Evolutionary conservation across 2,329 filamentous ascomycete genomes (phyloP).

Genomic region (Colletotrichum siamense): DNA sequence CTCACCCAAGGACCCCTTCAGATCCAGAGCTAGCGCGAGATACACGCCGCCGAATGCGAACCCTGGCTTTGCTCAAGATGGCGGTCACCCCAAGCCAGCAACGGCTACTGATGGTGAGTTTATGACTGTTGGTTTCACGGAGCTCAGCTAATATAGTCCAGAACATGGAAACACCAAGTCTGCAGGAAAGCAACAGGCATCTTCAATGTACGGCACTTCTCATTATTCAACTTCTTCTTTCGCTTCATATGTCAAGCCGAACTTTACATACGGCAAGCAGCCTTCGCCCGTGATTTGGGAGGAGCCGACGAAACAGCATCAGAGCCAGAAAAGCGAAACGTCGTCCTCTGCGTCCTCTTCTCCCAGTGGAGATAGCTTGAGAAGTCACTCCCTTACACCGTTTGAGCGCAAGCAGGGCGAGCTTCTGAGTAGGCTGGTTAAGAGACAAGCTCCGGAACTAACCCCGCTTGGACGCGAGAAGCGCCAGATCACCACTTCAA

Average conservation of each 20-base stretch:
- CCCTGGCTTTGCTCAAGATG: not conserved
- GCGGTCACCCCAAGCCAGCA: not conserved
- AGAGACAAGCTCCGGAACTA: slow-evolving; percentile 27
- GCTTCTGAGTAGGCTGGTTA: slow-evolving; percentile 42
- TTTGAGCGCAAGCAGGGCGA: slow-evolving; percentile 46
- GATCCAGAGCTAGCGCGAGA: slow-evolving; percentile 21
- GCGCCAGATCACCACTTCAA: slow-evolving; percentile 4
- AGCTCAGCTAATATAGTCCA: not conserved
- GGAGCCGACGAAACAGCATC: not conserved
- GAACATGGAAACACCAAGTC: not conserved
- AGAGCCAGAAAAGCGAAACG: not conserved
- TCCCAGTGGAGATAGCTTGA: slow-evolving; percentile 21
- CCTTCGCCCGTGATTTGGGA: not conserved
- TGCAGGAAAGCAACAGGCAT: slow-evolving; percentile 32
- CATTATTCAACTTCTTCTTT: slow-evolving; percentile 2
- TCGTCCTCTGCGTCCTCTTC: slow-evolving; percentile 4
- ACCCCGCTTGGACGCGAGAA: slow-evolving; percentile 4
- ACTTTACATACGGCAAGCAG: not conserved
- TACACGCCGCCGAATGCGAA: slow-evolving; percentile 20
- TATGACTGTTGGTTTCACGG: not conserved
- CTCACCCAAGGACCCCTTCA: slow-evolving; percentile 16
- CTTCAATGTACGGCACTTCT: slow-evolving; percentile 53
- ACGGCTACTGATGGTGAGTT: not conserved
- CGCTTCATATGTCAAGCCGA: not conserved
- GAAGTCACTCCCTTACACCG: slow-evolving; percentile 31